These are phyloP conservation scores for Clonostachys rhizophaga DNA, from an alignment of 2,329 filamentous ascomycete species.

Conservation along the genomic window DNA sequence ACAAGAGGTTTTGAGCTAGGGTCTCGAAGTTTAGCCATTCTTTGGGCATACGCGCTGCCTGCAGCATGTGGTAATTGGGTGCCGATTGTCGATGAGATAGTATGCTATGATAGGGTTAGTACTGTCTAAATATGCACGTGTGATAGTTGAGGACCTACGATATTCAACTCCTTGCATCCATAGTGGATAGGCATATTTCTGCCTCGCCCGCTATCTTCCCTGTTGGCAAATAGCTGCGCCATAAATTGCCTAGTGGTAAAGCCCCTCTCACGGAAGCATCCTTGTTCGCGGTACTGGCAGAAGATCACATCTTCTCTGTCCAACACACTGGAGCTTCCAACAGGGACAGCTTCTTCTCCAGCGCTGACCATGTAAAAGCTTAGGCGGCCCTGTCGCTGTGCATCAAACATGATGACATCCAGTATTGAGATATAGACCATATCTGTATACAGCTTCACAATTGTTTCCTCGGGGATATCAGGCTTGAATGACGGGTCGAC, in stretches of 20 bases:
- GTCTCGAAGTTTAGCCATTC: constrained; percentile 71
- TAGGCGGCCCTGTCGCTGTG: constrained; percentile 87
- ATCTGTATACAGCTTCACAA: constrained; percentile 57
- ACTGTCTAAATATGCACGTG: background rate
- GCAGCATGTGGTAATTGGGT: constrained; percentile 88
- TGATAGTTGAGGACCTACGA: constrained; percentile 48
- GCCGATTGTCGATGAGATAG: constrained; percentile 76
- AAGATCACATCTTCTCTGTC: constrained; percentile 86
- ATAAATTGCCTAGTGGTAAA: constrained; percentile 88
- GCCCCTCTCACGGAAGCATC: constrained; percentile 84
- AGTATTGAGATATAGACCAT: constrained; percentile 75
- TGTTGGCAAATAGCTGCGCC: constrained; percentile 90
- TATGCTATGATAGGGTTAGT: constrained; percentile 49
- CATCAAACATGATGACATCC: constrained; percentile 98
- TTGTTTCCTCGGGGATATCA: constrained; percentile 61
- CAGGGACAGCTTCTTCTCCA: constrained; percentile 89
- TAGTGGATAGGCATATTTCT: constrained; percentile 99
- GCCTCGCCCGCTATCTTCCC: constrained; percentile 71
- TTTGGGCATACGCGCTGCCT: constrained; percentile 83
- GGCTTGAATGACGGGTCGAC: constrained; percentile 69
- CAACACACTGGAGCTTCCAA: constrained; percentile 82
- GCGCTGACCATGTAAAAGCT: constrained; percentile 98
- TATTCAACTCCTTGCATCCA: constrained; percentile 76
- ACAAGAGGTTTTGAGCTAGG: constrained; percentile 64
- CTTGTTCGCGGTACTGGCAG: constrained; percentile 90